Percentiles rank a stretch among this genome's conserved stretches.
Evolutionary conservation across 176 grass and related monocot genomes (phyloP).

Genomic region (Cenchrus purpureus): DNA sequence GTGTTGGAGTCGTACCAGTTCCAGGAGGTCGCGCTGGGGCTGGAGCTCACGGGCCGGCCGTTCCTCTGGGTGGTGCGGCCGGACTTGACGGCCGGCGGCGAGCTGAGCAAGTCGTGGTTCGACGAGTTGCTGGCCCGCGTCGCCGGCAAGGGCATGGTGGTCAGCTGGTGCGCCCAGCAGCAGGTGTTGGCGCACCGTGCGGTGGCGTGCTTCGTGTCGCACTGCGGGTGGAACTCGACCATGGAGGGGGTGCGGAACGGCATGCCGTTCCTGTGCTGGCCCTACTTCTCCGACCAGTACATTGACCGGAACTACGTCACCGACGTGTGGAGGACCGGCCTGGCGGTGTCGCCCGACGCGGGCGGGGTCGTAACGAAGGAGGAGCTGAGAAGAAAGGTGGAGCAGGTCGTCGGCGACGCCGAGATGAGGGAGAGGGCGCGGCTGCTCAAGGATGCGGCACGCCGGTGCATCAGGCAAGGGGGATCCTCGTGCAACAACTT

Average conservation of each 20-base stretch:
- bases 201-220: constrained; percentile 49
- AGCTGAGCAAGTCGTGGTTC: too few species aligned
- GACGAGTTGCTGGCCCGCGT: too few species aligned
- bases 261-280: constrained; percentile 53
- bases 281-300: constrained; percentile 59
- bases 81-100: constrained; percentile 9
- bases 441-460: constrained; percentile 14
- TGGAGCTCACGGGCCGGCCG: constrained; percentile 34
- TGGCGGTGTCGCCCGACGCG: constrained; percentile 37
- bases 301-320: constrained; percentile 42
- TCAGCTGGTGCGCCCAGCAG: too few species aligned
- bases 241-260: constrained; percentile 57
- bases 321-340: constrained; percentile 53
- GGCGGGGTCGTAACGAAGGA: constrained; percentile 52
- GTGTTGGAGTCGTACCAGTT: constrained; percentile 37
- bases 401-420: constrained; percentile 22
- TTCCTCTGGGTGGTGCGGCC: constrained; percentile 55
- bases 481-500: constrained; percentile 34
- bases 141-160: too few species aligned
- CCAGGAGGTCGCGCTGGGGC: constrained; percentile 44
- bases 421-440: constrained; percentile 38
- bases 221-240: constrained; percentile 89
- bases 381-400: constrained; percentile 48
- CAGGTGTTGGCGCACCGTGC: constrained; percentile 21
- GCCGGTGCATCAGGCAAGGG: neutral